These are phyloP conservation scores for Fusarium verticillioides DNA, from an alignment of 2,329 filamentous ascomycete species.

Conservation along the genomic window DNA sequence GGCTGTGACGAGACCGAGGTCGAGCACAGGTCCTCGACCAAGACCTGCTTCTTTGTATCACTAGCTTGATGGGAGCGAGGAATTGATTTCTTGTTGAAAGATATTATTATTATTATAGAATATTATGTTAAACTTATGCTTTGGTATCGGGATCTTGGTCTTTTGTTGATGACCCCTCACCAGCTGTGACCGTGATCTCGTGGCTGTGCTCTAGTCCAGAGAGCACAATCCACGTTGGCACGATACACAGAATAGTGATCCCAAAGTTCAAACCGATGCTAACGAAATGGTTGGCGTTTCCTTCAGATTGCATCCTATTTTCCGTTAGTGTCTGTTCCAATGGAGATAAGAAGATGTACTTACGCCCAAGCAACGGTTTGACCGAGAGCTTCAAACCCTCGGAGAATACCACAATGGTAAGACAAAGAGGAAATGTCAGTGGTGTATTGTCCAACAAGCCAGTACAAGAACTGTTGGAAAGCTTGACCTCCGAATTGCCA, in stretches of 20 bases:
- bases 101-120: conserved; percentile 13
- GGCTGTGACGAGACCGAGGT: neutral
- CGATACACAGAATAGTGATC: conserved; percentile 11
- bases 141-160: neutral
- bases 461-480: conserved; percentile 25
- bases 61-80: neutral
- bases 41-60: neutral
- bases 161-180: neutral
- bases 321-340: neutral
- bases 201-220: conserved; percentile 18
- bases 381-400: conserved; percentile 16
- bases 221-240: conserved; percentile 13
- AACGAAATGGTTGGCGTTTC: conserved; percentile 22
- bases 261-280: conserved; percentile 20
- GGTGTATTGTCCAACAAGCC: conserved; percentile 18
- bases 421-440: conserved; percentile 8
- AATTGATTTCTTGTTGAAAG: neutral
- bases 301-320: conserved; percentile 17
- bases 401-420: conserved; percentile 20
- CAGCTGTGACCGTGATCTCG: conserved; percentile 12
- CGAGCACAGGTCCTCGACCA: neutral
- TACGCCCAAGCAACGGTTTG: conserved; percentile 25
- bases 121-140: neutral
- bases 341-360: neutral
- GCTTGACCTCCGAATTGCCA: conserved; percentile 37